Percentiles rank a stretch among this genome's conserved stretches.
Evolutionary conservation across 2,329 filamentous ascomycete species (phyloP).

Genomic region (Cladosporium sp.): DNA sequence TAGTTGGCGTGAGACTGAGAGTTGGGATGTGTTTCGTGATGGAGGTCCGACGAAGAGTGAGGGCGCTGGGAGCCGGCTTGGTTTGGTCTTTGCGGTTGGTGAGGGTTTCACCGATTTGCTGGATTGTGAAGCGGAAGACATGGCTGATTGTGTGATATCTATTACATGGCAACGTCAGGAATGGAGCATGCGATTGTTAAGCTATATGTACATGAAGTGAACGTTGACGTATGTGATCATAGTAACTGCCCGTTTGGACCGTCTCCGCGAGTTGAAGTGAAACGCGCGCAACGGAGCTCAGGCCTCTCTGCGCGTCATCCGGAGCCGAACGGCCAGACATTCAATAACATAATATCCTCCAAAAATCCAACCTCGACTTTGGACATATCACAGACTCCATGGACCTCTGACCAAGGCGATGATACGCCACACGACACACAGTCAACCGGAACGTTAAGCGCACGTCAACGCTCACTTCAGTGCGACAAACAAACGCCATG

Average conservation of each 20-base stretch:
- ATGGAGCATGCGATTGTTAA: too few relatives aligned
- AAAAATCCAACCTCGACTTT: too few relatives aligned
- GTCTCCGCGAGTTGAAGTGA: neutral
- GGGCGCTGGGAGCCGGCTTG: slow-evolving; percentile 64
- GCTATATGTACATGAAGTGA: too few relatives aligned
- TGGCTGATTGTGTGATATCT: neutral
- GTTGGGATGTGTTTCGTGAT: slow-evolving; percentile 65
- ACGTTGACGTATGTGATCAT: neutral
- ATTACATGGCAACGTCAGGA: neutral
- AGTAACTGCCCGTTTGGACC: neutral
- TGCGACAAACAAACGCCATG: neutral
- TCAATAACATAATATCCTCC: too few relatives aligned
- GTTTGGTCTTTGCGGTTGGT: slow-evolving; percentile 31
- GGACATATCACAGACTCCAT: neutral
- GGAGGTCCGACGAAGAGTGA: slow-evolving; percentile 76
- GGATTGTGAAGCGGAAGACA: slow-evolving; percentile 1
- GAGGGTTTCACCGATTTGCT: slow-evolving; percentile 20
- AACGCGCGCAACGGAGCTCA: neutral
- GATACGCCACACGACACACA: neutral
- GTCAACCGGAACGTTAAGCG: neutral
- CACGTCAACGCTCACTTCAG: neutral
- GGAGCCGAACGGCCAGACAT: neutral
- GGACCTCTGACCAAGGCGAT: neutral
- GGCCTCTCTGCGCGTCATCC: neutral
- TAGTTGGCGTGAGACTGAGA: slow-evolving; percentile 37